A percentile compares a stretch with the other conserved stretches of the same genome.
Evolutionary conservation across 768 basidiomycete species (phyloP).

Genomic region (Tremella mesenterica): DNA sequence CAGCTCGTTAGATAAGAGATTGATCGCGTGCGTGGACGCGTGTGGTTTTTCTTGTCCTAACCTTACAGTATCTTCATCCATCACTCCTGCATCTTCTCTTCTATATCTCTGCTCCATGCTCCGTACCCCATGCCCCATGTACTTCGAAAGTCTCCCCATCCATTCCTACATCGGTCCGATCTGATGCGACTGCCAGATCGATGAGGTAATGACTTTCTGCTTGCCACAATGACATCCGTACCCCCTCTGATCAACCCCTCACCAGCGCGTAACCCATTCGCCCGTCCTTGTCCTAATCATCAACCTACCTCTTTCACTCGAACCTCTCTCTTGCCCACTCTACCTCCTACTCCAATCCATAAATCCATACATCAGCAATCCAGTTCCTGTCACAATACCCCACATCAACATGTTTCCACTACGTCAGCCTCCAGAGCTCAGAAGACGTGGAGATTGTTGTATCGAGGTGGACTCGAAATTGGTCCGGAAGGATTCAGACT

Average conservation of each 20-base stretch:
- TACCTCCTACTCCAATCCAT: slow-evolving; percentile 6
- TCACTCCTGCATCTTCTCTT: background rate
- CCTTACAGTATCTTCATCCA: background rate
- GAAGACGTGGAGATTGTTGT: slow-evolving; percentile 36
- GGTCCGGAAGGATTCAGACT: slow-evolving; percentile 36
- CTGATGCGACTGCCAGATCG: no score
- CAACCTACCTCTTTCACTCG: slow-evolving; percentile 23
- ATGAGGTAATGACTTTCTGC: no score
- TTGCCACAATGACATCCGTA: background rate
- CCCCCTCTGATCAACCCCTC: slow-evolving; percentile 6
- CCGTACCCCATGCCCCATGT: slow-evolving; percentile 2
- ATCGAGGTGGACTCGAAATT: slow-evolving; percentile 40
- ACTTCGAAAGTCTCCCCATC: no score
- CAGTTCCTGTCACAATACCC: slow-evolving; percentile 2
- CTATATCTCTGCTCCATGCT: no score
- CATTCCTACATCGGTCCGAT: no score
- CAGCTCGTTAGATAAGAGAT: no score
- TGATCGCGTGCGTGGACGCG: no score
- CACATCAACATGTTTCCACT: no score
- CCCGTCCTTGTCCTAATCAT: slow-evolving; percentile 13
- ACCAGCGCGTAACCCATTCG: slow-evolving; percentile 27
- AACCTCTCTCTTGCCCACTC: slow-evolving; percentile 18
- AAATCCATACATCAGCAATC: background rate
- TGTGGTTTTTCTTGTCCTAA: no score
- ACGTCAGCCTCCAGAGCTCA: slow-evolving; percentile 9